These are phyloP conservation scores for Eremochloa ophiuroides DNA, from an alignment of 176 grass and related monocot species.

Conservation along the genomic window DNA sequence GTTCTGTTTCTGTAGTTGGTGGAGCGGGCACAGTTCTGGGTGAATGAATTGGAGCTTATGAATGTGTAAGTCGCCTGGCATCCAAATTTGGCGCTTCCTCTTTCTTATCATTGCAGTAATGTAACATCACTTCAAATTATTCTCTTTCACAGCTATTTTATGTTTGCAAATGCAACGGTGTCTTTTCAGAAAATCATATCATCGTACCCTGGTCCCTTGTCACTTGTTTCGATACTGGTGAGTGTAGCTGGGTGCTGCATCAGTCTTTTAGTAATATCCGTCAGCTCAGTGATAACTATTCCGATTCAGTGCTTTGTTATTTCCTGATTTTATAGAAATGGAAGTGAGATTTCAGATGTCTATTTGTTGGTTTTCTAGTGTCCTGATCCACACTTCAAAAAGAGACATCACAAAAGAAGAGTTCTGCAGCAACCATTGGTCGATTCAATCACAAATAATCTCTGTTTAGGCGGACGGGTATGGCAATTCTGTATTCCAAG, in stretches of 20 bases:
- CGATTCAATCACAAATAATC: conserved; percentile 74
- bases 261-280: background rate
- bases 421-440: conserved; percentile 67
- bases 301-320: background rate
- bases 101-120: background rate
- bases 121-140: background rate
- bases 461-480: conserved; percentile 76
- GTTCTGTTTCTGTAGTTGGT: conserved; percentile 58
- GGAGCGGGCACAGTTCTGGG: conserved; percentile 75
- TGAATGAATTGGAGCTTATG: conserved; percentile 55
- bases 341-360: background rate
- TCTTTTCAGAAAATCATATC: conserved; percentile 71
- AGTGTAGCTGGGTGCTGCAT: conserved; percentile 3
- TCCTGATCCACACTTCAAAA: conserved; percentile 94
- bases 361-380: conserved; percentile 46
- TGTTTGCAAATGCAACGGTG: conserved; percentile 85
- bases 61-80: conserved; percentile 59
- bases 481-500: background rate
- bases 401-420: conserved; percentile 94
- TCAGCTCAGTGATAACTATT: background rate
- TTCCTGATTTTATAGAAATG: background rate
- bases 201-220: conserved; percentile 67
- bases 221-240: conserved; percentile 82
- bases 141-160: conserved; percentile 56
- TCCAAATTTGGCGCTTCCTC: background rate